A percentile compares a stretch with the other conserved stretches of the same genome.
phyloP scores from a whole-genome alignment of 2,329 filamentous ascomycete species.

The Fusarium sulawesiense region DNA sequence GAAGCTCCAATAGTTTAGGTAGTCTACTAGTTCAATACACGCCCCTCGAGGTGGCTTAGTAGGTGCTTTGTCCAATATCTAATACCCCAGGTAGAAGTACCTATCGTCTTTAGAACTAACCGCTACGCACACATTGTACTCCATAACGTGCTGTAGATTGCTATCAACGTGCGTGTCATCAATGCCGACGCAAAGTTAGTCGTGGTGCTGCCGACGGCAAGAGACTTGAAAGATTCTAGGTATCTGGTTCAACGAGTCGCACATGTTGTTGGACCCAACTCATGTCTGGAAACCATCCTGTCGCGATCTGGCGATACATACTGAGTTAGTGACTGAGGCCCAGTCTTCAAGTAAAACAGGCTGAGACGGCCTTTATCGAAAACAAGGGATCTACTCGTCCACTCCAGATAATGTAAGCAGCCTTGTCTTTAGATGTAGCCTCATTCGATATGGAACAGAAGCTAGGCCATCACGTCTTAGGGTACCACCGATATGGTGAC shows the following conservation, averaged over 20 bases:
- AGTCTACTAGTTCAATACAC: not conserved
- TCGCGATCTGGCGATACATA: not conserved
- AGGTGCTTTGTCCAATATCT: not conserved
- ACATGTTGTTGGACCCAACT: not conserved
- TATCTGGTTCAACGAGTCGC: not conserved
- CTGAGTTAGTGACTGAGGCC: not conserved
- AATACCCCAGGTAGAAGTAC: not conserved
- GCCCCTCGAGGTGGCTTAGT: constrained; percentile 3
- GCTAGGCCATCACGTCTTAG: not conserved
- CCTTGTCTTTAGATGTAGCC: not conserved
- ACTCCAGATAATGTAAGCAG: not conserved
- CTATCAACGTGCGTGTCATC: not conserved
- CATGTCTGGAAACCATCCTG: not conserved
- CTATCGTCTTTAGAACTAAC: not conserved
- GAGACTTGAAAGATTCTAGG: not conserved
- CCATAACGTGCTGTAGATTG: not conserved
- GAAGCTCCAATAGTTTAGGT: constrained; percentile 1
- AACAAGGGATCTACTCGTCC: not conserved
- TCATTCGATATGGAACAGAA: not conserved
- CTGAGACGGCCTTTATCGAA: not conserved
- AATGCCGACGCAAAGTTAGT: not conserved
- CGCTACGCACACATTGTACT: not conserved
- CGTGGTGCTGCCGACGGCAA: not conserved
- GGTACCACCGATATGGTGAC: not conserved
- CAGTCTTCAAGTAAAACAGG: not conserved